These are phyloP conservation scores for Colletotrichum limetticola DNA, from an alignment of 2,329 filamentous ascomycete species.

Conservation along the genomic window DNA sequence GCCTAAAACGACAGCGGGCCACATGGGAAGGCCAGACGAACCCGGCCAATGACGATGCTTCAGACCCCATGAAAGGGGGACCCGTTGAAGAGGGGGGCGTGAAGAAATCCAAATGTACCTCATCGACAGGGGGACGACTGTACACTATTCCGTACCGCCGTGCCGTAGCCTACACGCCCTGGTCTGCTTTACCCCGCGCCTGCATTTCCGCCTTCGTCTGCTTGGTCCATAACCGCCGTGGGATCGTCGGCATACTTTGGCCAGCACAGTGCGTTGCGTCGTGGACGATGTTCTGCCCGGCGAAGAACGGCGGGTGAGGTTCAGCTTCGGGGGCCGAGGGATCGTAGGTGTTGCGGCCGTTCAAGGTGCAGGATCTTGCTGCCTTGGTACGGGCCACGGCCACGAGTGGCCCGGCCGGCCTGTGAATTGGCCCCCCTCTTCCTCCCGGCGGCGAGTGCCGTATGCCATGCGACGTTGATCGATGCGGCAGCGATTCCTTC, in stretches of 20 bases:
- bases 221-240: background rate
- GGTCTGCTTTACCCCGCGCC: conserved; percentile 3
- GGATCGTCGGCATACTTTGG: background rate
- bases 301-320: background rate
- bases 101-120: conserved; percentile 2
- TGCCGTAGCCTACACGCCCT: background rate
- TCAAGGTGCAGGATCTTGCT: background rate
- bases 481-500: background rate
- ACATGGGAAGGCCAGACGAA: background rate
- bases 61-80: background rate
- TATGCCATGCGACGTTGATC: conserved; percentile 26
- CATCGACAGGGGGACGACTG: background rate
- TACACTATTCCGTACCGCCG: background rate
- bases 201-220: conserved; percentile 8
- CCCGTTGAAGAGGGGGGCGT: background rate
- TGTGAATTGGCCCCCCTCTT: background rate
- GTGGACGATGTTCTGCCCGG: background rate
- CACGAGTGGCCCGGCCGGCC: background rate
- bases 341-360: background rate
- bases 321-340: background rate
- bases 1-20: background rate
- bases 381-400: conserved; percentile 4
- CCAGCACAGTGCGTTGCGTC: conserved; percentile 14
- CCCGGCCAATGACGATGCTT: background rate
- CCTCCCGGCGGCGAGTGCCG: background rate